Conservation (phyloP, 306 rosid genomes). For the Comarum palustre region DNA sequence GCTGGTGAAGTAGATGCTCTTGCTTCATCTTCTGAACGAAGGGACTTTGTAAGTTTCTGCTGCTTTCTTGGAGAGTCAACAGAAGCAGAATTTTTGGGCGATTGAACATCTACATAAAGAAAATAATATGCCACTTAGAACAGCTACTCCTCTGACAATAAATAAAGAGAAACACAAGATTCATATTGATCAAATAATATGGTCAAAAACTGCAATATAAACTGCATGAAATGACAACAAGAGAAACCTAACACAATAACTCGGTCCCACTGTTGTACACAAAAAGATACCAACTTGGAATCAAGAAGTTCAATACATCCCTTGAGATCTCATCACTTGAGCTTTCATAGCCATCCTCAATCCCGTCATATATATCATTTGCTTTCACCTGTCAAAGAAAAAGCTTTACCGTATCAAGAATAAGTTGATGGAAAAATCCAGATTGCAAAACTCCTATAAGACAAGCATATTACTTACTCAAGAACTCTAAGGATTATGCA, state of each 20-base stretch:
- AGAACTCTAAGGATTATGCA: slow-evolving; percentile 14
- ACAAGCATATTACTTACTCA: slow-evolving; percentile 19
- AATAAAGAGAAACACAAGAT: slow-evolving; percentile 16
- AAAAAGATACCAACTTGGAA: slow-evolving; percentile 19
- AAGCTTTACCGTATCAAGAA: slow-evolving; percentile 27
- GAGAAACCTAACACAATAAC: neutral
- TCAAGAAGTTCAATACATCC: slow-evolving; percentile 3
- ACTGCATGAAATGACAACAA: neutral
- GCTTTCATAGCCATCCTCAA: slow-evolving; percentile 93
- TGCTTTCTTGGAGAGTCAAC: slow-evolving; percentile 53
- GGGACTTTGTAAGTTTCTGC: slow-evolving; percentile 47
- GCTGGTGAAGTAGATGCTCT: slow-evolving; percentile 60
- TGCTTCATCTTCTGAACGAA: slow-evolving; percentile 58
- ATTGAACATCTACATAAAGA: slow-evolving; percentile 53
- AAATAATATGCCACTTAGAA: slow-evolving; percentile 30
- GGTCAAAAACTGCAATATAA: neutral
- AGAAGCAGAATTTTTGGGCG: slow-evolving; percentile 48
- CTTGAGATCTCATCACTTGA: slow-evolving; percentile 78
- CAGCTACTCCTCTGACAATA: slow-evolving; percentile 27
- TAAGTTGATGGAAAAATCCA: slow-evolving; percentile 7
- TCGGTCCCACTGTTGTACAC: neutral
- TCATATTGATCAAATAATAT: neutral
- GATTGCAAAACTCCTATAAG: slow-evolving; percentile 1
- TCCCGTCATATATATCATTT: slow-evolving; percentile 64
- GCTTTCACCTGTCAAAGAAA: slow-evolving; percentile 70